phyloP scores from a whole-genome alignment of 2,329 filamentous ascomycete genomes.

The Fusarium nanum region DNA sequence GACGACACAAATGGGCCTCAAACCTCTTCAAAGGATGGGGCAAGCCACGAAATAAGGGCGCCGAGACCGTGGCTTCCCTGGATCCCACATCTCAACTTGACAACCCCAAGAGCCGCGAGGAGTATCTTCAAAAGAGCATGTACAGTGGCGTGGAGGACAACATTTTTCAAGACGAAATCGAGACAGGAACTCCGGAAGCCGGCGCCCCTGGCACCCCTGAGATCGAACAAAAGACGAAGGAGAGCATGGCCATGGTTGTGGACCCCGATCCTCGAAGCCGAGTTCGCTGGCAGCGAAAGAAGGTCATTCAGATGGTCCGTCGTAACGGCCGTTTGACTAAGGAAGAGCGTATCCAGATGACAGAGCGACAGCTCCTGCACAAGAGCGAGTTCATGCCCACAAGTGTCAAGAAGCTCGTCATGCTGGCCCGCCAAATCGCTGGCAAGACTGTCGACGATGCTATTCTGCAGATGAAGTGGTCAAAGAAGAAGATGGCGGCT shows the following conservation, averaged over 20 bases:
- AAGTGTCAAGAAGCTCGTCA: conserved; percentile 89
- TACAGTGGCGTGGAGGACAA: conserved; percentile 63
- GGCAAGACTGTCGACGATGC: conserved; percentile 96
- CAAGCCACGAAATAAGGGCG: conserved; percentile 47
- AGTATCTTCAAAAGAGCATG: conserved; percentile 55
- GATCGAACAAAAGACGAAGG: conserved; percentile 54
- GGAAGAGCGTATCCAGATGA: conserved; percentile 73
- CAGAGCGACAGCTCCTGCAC: conserved; percentile 65
- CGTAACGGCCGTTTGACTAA: conserved; percentile 66
- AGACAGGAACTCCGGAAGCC: conserved; percentile 49
- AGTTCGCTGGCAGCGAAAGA: conserved; percentile 82
- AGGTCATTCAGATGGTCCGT: conserved; percentile 81
- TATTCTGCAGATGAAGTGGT: conserved; percentile 93
- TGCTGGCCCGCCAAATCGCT: conserved; percentile 86
- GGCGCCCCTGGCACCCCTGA: conserved; percentile 46
- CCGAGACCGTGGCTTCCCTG: conserved; percentile 45
- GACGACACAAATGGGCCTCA: conserved; percentile 59
- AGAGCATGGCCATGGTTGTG: conserved; percentile 70
- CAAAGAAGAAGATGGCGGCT: conserved; percentile 88
- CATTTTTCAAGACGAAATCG: conserved; percentile 71
- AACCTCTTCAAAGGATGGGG: conserved; percentile 55
- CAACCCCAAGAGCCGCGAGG: conserved; percentile 56
- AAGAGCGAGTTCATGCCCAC: conserved; percentile 83
- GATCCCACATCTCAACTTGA: conserved; percentile 53
- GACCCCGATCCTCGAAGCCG: conserved; percentile 81